Evolutionary conservation across 306 rosid species (phyloP).

Genomic region (Malus orientalis): DNA sequence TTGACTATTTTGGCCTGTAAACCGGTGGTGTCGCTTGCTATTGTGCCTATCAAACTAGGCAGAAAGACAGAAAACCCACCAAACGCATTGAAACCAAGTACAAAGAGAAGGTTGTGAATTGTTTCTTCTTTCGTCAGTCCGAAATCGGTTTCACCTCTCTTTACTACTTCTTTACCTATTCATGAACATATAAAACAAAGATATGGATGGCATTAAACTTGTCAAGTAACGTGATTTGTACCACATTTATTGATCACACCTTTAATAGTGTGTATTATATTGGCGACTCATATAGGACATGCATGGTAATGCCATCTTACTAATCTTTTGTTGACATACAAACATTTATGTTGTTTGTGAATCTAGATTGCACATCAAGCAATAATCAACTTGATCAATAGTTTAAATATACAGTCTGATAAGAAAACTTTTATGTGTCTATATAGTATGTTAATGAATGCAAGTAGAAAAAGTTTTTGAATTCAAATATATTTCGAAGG

Average conservation of each 20-base stretch:
- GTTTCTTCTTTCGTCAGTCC: conserved; percentile 55
- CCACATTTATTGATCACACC: neutral
- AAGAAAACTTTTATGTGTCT: neutral
- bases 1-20: conserved; percentile 43
- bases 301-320: neutral
- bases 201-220: neutral
- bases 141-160: conserved; percentile 45
- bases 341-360: neutral
- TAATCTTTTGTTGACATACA: neutral
- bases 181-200: neutral
- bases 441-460: neutral
- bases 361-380: neutral
- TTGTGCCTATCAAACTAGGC: conserved; percentile 35
- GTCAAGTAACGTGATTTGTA: neutral
- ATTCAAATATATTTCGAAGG: neutral
- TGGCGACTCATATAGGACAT: neutral
- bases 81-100: conserved; percentile 77
- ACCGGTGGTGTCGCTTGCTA: conserved; percentile 39
- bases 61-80: conserved; percentile 82
- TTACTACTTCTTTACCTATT: conserved; percentile 57
- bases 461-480: neutral
- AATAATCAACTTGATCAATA: neutral
- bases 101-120: conserved; percentile 72
- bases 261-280: neutral
- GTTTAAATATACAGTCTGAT: neutral